Conservation (phyloP, 257 asterid species). For the Asclepias syriaca region DNA sequence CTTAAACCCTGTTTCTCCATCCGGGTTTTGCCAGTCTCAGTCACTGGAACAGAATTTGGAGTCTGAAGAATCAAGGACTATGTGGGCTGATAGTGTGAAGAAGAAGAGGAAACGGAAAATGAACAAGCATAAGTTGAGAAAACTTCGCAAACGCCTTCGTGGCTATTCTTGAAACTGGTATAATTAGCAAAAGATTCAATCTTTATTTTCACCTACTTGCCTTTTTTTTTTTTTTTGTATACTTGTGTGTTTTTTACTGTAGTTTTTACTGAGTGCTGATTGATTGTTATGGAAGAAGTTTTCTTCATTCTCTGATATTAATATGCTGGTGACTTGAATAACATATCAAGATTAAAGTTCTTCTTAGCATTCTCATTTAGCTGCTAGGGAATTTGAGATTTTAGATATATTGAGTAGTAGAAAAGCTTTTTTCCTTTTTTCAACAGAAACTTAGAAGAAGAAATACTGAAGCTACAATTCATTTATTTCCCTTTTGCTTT, state of each 20-base stretch:
- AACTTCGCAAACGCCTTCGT: conserved; percentile 28
- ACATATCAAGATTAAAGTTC: neutral
- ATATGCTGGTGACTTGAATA: neutral
- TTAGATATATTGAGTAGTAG: neutral
- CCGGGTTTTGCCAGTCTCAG: conserved; percentile 16
- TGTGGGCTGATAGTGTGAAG: conserved; percentile 83
- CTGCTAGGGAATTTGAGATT: neutral
- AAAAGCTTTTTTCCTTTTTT: too few relatives aligned
- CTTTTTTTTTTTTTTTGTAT: neutral
- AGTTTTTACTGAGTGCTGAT: neutral
- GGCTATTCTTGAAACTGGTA: conserved; percentile 6
- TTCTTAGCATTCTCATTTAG: neutral
- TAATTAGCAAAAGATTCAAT: conserved; percentile 3
- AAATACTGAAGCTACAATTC: neutral
- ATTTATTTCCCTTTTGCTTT: neutral
- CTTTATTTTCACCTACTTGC: neutral
- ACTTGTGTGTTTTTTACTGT: neutral
- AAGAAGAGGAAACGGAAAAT: conserved; percentile 89
- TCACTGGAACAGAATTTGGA: neutral
- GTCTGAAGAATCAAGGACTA: conserved; percentile 33
- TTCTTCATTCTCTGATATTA: neutral
- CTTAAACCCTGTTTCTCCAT: conserved; percentile 36
- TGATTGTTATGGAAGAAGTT: neutral
- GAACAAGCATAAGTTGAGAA: conserved; percentile 87
- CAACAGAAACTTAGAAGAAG: neutral